phyloP scores from a whole-genome alignment of 257 asterid species.

The Coffea canephora region DNA sequence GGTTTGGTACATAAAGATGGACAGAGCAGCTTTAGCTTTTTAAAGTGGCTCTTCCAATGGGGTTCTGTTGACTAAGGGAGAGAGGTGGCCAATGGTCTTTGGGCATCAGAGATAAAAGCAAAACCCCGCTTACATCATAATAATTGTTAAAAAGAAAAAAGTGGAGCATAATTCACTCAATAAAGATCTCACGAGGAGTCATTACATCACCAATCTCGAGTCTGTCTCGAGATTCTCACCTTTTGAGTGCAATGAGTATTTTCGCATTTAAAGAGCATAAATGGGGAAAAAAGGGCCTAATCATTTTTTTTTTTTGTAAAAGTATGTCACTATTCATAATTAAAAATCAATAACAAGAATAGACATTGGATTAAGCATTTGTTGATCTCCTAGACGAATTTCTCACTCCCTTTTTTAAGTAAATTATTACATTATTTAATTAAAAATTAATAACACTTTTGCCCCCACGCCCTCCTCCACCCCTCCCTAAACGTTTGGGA shows the following conservation, averaged over 20 bases:
- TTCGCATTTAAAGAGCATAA: not conserved
- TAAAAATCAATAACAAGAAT: not conserved
- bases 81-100: not conserved
- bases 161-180: constrained; percentile 23
- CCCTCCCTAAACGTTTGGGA: too few species aligned
- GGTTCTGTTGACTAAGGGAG: constrained; percentile 14
- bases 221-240: constrained; percentile 56
- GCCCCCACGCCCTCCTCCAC: too few species aligned
- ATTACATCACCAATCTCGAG: constrained; percentile 48
- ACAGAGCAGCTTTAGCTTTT: constrained; percentile 29
- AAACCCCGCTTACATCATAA: constrained; percentile 13
- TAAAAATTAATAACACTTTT: too few species aligned
- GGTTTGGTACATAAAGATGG: not conserved
- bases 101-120: constrained; percentile 17
- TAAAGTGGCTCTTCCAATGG: constrained; percentile 13
- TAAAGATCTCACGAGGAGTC: constrained; percentile 43
- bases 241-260: constrained; percentile 26
- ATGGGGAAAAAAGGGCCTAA: not conserved
- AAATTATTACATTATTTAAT: not conserved
- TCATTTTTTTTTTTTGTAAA: not conserved
- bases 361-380: not conserved
- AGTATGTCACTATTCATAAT: not conserved
- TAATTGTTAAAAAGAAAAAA: constrained; percentile 13
- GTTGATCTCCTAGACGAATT: too few species aligned
- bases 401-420: not conserved